These are phyloP conservation scores for Trichomonascus vanleenenianus DNA, from an alignment of 805 yeast species.

Conservation along the genomic window DNA sequence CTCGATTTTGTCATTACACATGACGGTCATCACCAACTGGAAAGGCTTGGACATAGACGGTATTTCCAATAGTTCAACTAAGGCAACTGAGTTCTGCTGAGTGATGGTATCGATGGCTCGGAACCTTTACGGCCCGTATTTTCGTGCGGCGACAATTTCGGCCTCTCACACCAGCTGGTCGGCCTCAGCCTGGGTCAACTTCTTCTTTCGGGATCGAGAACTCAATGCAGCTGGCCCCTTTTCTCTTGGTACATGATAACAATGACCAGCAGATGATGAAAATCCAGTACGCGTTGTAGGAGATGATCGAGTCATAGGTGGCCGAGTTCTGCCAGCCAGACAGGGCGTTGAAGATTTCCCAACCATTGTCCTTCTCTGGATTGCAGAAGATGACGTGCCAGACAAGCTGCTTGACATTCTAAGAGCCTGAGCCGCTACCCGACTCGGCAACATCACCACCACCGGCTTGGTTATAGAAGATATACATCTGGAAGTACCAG, in stretches of 20 bases:
- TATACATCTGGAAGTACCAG: slow-evolving; percentile 82
- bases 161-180: slow-evolving; percentile 18
- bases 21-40: too few species aligned
- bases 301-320: slow-evolving; percentile 75
- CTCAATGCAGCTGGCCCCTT: slow-evolving; percentile 50
- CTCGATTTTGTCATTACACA: neutral
- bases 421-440: slow-evolving; percentile 91
- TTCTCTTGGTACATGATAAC: slow-evolving; percentile 46
- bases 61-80: too few species aligned
- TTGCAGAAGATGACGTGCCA: slow-evolving; percentile 97
- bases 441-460: slow-evolving; percentile 83
- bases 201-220: slow-evolving; percentile 42
- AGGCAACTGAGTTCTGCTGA: too few species aligned
- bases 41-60: too few species aligned
- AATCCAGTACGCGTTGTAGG: slow-evolving; percentile 69
- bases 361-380: slow-evolving; percentile 83
- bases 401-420: slow-evolving; percentile 66
- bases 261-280: slow-evolving; percentile 36
- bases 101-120: neutral
- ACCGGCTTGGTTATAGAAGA: slow-evolving; percentile 58
- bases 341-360: slow-evolving; percentile 86
- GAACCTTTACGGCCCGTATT: slow-evolving; percentile 4
- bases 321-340: slow-evolving; percentile 95
- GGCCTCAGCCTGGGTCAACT: slow-evolving; percentile 17
- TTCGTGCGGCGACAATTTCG: slow-evolving; percentile 12